A percentile compares a stretch with the other conserved stretches of the same genome.
Evolutionary conservation across 257 asterid species (phyloP).

Genomic region (Coffea eugenioides): DNA sequence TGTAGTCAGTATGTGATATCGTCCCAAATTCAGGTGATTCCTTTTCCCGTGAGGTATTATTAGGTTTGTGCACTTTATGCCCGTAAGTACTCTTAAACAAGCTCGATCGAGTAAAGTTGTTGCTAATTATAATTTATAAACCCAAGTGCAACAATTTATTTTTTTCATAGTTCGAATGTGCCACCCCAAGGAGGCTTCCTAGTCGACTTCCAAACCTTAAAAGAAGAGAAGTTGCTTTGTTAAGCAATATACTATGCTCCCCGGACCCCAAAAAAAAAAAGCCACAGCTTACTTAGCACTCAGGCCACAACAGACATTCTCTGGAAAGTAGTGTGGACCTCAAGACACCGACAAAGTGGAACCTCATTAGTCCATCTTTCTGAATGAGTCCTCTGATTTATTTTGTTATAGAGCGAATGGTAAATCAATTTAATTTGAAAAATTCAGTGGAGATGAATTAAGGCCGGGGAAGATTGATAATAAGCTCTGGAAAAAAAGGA

Average conservation of each 20-base stretch:
- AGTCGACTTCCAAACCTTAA: conserved; percentile 25
- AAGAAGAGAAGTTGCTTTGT: conserved; percentile 23
- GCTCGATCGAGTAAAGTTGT: not conserved
- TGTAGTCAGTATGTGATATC: not conserved
- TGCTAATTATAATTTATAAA: not conserved
- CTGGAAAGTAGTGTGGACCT: conserved; percentile 11
- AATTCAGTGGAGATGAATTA: not conserved
- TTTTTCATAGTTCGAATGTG: not conserved
- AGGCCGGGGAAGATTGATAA: not conserved
- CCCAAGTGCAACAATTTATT: not conserved
- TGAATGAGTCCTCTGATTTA: not conserved
- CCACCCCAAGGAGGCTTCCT: conserved; percentile 24
- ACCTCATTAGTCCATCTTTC: too few relatives aligned
- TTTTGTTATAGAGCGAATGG: not conserved
- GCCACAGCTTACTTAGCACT: conserved; percentile 18
- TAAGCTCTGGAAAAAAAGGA: not conserved
- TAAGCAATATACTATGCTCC: not conserved
- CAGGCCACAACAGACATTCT: conserved; percentile 14
- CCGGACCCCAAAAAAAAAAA: not conserved
- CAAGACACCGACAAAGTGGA: not conserved
- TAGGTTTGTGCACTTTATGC: not conserved
- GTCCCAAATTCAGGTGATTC: not conserved
- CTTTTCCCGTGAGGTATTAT: not conserved
- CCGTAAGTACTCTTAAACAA: not conserved
- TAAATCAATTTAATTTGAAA: not conserved